phyloP scores from a whole-genome alignment of 2,329 filamentous ascomycete species.

The Botrytis elliptica region DNA sequence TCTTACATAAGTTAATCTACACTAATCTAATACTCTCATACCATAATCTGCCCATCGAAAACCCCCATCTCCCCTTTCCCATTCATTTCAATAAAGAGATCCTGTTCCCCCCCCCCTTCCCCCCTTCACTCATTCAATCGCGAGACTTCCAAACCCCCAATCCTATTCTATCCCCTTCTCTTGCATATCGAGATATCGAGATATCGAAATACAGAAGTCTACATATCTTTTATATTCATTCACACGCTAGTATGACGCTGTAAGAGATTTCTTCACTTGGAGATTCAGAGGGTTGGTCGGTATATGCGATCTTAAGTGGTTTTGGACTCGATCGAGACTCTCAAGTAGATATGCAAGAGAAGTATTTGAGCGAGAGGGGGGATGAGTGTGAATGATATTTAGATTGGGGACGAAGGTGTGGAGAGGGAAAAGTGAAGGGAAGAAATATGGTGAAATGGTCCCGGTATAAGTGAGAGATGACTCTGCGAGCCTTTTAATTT shows the following conservation, averaged over 20 bases:
- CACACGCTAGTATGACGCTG: neutral
- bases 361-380: neutral
- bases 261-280: fast-evolving
- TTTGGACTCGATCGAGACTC: neutral
- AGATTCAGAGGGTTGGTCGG: fast-evolving
- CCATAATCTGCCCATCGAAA: neutral
- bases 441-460: neutral
- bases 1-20: fast-evolving
- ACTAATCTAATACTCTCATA: neutral
- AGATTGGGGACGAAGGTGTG: neutral
- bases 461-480: neutral
- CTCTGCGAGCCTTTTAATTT: neutral
- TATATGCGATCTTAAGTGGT: neutral
- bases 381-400: neutral
- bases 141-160: neutral
- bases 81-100: neutral
- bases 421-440: neutral
- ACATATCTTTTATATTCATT: fast-evolving
- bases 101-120: too few species aligned
- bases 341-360: neutral
- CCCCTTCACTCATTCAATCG: neutral
- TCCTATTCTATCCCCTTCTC: neutral
- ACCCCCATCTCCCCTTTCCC: neutral
- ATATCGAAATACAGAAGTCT: neutral
- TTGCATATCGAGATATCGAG: neutral